These are phyloP conservation scores for Aspergillus texensis DNA, from an alignment of 2,329 filamentous ascomycete species.

Conservation along the genomic window DNA sequence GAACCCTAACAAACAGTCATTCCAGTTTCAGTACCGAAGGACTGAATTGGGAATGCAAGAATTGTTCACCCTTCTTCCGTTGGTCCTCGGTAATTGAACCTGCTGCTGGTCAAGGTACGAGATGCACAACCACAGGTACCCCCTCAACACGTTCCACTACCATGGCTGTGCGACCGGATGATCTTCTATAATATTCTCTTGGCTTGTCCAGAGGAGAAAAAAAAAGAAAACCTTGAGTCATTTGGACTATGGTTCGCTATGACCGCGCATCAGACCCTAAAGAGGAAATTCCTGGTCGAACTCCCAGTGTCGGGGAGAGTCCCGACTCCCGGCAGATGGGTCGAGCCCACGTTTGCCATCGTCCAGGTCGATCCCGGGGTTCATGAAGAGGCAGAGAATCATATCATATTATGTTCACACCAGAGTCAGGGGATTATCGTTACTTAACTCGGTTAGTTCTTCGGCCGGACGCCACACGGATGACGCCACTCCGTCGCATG, in stretches of 20 bases:
- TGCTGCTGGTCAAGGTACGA: background rate
- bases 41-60: too few relatives aligned
- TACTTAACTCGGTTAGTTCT: background rate
- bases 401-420: background rate
- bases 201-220: background rate
- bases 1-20: background rate
- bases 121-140: background rate
- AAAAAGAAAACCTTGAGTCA: background rate
- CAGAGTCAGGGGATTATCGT: background rate
- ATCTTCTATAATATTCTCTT: background rate
- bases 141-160: background rate
- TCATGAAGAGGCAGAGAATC: background rate
- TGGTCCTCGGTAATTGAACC: background rate
- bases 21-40: too few relatives aligned
- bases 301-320: background rate
- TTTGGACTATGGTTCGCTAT: background rate
- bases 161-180: background rate
- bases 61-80: background rate
- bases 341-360: background rate
- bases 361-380: too few relatives aligned
- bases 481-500: background rate
- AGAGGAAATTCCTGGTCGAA: background rate
- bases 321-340: background rate
- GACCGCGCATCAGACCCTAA: background rate
- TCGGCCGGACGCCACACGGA: background rate